Evolutionary conservation across 2,329 filamentous ascomycete genomes (phyloP).

Genomic region (Pseudopithomyces maydicus): DNA sequence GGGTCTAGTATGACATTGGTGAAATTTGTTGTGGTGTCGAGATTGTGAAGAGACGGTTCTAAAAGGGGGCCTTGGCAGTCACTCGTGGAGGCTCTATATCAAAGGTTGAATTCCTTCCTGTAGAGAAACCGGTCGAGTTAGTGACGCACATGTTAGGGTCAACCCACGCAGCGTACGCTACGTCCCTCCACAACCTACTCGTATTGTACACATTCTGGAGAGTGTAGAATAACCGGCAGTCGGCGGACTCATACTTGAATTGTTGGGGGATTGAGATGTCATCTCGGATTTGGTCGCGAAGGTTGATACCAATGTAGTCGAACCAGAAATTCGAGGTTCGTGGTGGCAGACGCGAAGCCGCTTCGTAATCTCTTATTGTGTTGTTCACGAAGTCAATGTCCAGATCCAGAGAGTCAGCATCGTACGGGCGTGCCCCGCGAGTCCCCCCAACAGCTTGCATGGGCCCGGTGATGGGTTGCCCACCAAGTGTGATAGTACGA

Average conservation of each 20-base stretch:
- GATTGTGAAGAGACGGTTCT: too few species aligned
- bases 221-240: conserved; percentile 48
- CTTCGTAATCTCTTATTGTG: conserved; percentile 2
- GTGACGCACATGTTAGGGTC: not conserved
- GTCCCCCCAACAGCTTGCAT: conserved; percentile 67
- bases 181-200: conserved; percentile 13
- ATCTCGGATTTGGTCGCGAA: conserved; percentile 48
- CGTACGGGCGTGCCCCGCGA: conserved; percentile 54
- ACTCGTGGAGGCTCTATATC: too few species aligned
- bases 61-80: too few species aligned
- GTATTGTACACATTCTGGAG: conserved; percentile 44
- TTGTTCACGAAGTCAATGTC: conserved; percentile 19
- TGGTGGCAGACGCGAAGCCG: conserved; percentile 7
- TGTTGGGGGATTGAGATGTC: conserved; percentile 39
- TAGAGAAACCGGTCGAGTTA: not conserved
- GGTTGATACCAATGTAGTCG: conserved; percentile 36
- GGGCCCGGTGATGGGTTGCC: conserved; percentile 55
- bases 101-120: too few species aligned
- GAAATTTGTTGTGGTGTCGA: too few species aligned
- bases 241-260: conserved; percentile 46
- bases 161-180: not conserved
- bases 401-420: conserved; percentile 41
- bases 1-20: too few species aligned
- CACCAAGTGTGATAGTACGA: conserved; percentile 61
- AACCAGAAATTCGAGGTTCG: conserved; percentile 22